Evolutionary conservation across 768 basidiomycete genomes (phyloP), one percentile per base, ranked within the genome.

Genomic region (Serendipita sp.): DNA sequence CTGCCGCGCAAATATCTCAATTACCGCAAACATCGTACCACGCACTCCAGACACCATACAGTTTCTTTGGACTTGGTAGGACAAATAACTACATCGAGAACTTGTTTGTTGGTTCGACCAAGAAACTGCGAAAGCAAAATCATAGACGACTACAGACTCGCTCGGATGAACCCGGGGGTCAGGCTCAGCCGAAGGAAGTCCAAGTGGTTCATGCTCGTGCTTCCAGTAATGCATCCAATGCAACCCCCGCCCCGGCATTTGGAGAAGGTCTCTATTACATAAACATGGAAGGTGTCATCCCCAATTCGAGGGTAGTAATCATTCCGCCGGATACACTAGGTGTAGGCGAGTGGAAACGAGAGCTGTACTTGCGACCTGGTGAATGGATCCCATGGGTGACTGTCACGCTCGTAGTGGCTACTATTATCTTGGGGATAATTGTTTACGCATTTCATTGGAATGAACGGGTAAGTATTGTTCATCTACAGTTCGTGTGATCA

Each of bases 41-140:
- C 63, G 79, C 94, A 13, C 80, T 98, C 8, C 82, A 86, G 63
- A 86, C 91, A 0, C 96, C 96, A 0, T 98, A 97, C 71, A 83
- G 92, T 1, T 96, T 93, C 80, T 90, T 98, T 71, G 95, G 96
- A 0, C 83, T 99, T 5, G 96, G 95, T 0, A 84, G 96, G 45
- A 98, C 94, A 15, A 99, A 99, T 74, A 99, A 99, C 73, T 99
- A 99, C 75, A 93, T 99, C 70, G 96, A 99, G 79, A 97, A 97
- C 73, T 80, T 99, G 1, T 96, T 96, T 72, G 89, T 98, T 18
- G 96, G 96, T 15, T 86, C 91, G 3, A 95, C 93, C 3, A 79
- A 88, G 34, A 85, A 90, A 65, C 72, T 78, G 0, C 71, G 77
- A 40, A 71, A 84, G 37, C 23, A 10, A 4, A 31, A 10, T 10